phyloP scores from a whole-genome alignment of 306 rosid species.

The Rosa rugosa region DNA sequence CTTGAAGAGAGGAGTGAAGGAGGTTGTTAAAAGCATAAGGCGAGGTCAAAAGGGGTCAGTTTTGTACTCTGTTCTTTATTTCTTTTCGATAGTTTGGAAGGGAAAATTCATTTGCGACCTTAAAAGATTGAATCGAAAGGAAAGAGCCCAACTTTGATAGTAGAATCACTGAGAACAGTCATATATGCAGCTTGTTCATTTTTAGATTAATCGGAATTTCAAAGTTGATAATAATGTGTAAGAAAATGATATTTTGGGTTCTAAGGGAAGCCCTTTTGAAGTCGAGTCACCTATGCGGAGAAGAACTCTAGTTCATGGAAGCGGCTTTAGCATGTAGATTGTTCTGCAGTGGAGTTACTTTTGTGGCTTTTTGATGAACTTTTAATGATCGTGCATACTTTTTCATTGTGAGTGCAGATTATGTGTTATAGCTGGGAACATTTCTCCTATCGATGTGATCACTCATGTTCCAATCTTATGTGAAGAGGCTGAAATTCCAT shows the following conservation, averaged over 20 bases:
- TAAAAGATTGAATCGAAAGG: not conserved
- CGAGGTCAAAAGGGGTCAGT: constrained; percentile 89
- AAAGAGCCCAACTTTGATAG: not conserved
- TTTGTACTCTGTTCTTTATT: not conserved
- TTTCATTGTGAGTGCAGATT: constrained; percentile 44
- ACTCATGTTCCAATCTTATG: constrained; percentile 89
- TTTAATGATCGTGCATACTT: not conserved
- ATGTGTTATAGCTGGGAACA: constrained; percentile 92
- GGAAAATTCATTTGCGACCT: not conserved
- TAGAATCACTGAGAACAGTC: not conserved
- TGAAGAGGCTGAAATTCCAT: constrained; percentile 83
- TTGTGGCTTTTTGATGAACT: not conserved
- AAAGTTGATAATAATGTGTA: not conserved
- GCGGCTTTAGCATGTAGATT: not conserved
- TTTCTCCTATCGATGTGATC: constrained; percentile 92
- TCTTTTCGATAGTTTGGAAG: no score
- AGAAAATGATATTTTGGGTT: no score
- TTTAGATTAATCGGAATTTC: no score
- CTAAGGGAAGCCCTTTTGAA: no score
- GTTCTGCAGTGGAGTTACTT: not conserved
- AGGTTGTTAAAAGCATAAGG: constrained; percentile 87
- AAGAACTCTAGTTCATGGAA: not conserved
- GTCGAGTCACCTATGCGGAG: not conserved
- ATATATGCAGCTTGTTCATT: not conserved
- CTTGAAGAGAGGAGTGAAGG: constrained; percentile 94